Percentiles rank a stretch among this genome's conserved stretches.
These are phyloP conservation scores for Emergomyces orientalis DNA, from an alignment of 2,329 filamentous ascomycete species.

Conservation along the genomic window DNA sequence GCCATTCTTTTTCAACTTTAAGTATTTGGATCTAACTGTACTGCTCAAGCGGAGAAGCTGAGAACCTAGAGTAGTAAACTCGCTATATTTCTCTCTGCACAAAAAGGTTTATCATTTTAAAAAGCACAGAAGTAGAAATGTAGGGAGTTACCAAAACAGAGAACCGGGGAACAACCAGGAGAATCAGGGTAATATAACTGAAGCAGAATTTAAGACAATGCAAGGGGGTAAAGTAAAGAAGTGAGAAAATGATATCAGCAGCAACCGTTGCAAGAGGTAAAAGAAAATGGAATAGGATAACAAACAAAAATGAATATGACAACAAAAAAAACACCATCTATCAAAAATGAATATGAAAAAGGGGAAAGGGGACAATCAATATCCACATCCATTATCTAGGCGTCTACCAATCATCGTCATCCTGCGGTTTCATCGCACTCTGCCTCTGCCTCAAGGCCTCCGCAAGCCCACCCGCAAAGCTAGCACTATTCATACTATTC, in stretches of 20 bases:
- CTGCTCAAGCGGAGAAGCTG: not conserved
- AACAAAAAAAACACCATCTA: not conserved
- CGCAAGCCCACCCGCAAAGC: slow-evolving; percentile 63
- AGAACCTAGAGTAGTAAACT: not conserved
- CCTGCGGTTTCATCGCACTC: slow-evolving; percentile 62
- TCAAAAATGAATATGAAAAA: not conserved
- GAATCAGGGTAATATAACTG: not conserved
- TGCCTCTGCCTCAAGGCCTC: slow-evolving; percentile 70
- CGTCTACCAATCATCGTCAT: slow-evolving; percentile 46
- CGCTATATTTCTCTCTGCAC: not conserved
- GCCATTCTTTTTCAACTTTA: not conserved
- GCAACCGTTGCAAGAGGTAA: no score
- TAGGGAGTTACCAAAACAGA: not conserved
- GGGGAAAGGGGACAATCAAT: not conserved
- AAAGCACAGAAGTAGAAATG: not conserved
- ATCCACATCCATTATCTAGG: not conserved
- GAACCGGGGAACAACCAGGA: not conserved
- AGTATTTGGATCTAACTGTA: not conserved
- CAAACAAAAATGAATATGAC: not conserved
- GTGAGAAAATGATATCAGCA: no score
- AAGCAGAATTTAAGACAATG: not conserved
- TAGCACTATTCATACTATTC: slow-evolving; percentile 47
- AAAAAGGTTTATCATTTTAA: not conserved
- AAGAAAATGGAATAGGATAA: not conserved
- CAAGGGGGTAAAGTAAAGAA: not conserved